Percentiles rank a stretch among this genome's conserved stretches.
phyloP scores from a whole-genome alignment of 345 rosid genomes.

The Ceriops decandra region DNA sequence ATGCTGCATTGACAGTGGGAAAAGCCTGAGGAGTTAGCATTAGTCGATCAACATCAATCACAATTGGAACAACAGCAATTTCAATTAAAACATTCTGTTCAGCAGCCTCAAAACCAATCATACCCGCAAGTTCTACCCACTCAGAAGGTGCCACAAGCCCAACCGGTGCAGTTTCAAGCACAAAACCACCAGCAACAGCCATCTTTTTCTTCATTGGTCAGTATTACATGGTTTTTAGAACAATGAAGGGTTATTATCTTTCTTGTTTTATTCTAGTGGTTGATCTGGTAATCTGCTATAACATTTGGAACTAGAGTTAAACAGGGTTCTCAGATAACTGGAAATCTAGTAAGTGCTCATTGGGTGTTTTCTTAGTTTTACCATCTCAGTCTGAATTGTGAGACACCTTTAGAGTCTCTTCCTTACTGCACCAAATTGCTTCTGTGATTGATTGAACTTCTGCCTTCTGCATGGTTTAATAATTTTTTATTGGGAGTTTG shows the following conservation, averaged over 20 bases:
- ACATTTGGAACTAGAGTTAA: too few relatives aligned
- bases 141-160: conserved; percentile 58
- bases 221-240: conserved; percentile 17
- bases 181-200: conserved; percentile 56
- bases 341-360: too few relatives aligned
- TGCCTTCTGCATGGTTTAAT: neutral
- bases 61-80: conserved; percentile 38
- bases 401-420: too few relatives aligned
- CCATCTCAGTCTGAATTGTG: too few relatives aligned
- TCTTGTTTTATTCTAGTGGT: neutral
- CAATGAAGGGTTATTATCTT: neutral
- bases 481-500: neutral
- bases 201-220: conserved; percentile 49
- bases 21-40: conserved; percentile 83
- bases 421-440: too few relatives aligned
- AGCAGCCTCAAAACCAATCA: conserved; percentile 50
- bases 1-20: conserved; percentile 58
- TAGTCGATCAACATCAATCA: conserved; percentile 39
- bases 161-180: conserved; percentile 47
- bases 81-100: conserved; percentile 45
- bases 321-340: too few relatives aligned
- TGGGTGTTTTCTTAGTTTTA: too few relatives aligned
- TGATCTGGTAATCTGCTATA: too few relatives aligned
- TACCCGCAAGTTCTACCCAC: conserved; percentile 43
- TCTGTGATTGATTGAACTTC: too few relatives aligned